Base-by-base conservation (phyloP, 2,329 filamentous ascomycete species). In the Colletotrichum falcatum region DNA sequence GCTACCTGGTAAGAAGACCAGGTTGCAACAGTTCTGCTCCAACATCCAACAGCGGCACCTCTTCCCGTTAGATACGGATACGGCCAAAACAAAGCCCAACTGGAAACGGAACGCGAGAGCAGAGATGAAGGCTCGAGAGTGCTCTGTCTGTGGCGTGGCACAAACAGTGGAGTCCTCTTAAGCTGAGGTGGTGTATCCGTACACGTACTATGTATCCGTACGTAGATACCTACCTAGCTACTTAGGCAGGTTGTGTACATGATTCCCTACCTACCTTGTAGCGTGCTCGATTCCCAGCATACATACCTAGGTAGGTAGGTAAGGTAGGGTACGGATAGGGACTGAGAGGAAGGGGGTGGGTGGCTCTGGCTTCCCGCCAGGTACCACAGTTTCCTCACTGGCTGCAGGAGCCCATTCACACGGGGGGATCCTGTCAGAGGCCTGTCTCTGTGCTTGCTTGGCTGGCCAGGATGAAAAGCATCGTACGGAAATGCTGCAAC, bases 71-170 rank as follows among this genome's bases (percentile, higher is more conserved):
- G 33, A 7, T 28, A 49, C 23, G 59, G 30, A 37, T 51, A n/a
- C 59, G 59, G 16, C 35, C 44, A 23, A 51, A 16, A 28, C 61
- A 59, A 44, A 68, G 65, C 60, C 60, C n/a, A 42, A 33, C 51
- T 23, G 42, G 49, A 35, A 51, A 59, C 37, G 12, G 53, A 39
- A 42, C n/a, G n/a, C 26, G 61, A 58, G 44, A 39, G 49, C 23
- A 30, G 64, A 46, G 44, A 48, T 64, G 42, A 64, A 54, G 37
- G 28, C 44, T 35, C 37, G n/a, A 48, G 56, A 56, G 55, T 28
- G 20, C 42, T 18, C 16, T 12, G 53, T 65, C 51, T 55, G 67
- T 67, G 67, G 67, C 63, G 63, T 67, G 67, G 67, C 67, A 70
- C 63, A 30, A 70, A 55, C 42, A 61, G 63, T 66, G 66, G 55